A percentile compares a stretch with the other conserved stretches of the same genome.
These are phyloP conservation scores for Peterozyma toletana DNA, from an alignment of 805 yeast species.

Conservation along the genomic window DNA sequence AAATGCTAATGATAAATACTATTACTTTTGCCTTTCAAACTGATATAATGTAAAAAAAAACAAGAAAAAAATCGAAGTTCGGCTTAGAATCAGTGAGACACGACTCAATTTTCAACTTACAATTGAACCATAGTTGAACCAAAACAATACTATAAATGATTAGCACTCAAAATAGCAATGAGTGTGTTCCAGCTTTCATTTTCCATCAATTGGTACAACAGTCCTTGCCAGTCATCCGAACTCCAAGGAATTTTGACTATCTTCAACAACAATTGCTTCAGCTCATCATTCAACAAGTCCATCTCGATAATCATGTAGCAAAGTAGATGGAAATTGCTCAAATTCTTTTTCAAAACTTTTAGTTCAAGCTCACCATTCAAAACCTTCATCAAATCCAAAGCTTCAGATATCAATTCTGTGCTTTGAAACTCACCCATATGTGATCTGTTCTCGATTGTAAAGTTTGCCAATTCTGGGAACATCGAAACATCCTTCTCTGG, in stretches of 20 bases:
- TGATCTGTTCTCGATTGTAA: slow-evolving; percentile 77
- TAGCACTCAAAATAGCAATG: slow-evolving; percentile 34
- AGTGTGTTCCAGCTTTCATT: slow-evolving; percentile 82
- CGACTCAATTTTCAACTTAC: too few species aligned
- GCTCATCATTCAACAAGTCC: slow-evolving; percentile 51
- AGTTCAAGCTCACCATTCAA: slow-evolving; percentile 16
- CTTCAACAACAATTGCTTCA: slow-evolving; percentile 39
- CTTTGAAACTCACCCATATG: slow-evolving; percentile 72
- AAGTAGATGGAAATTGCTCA: slow-evolving; percentile 76
- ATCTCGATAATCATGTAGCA: slow-evolving; percentile 42
- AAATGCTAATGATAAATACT: too few species aligned
- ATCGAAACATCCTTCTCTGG: slow-evolving; percentile 15
- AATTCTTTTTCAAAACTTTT: slow-evolving; percentile 22
- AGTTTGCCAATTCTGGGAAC: slow-evolving; percentile 38
- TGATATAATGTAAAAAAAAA: too few species aligned
- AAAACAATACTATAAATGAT: too few species aligned
- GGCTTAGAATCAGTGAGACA: too few species aligned
- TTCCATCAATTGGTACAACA: slow-evolving; percentile 39
- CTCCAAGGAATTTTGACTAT: slow-evolving; percentile 35
- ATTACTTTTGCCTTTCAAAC: too few species aligned
- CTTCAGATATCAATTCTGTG: slow-evolving; percentile 42
- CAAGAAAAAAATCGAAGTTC: too few species aligned
- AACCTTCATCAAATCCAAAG: slow-evolving; percentile 28
- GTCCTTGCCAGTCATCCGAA: slow-evolving; percentile 22
- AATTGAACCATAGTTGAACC: too few species aligned